Evolutionary conservation across 2,329 filamentous ascomycete species (phyloP).

Genomic region (Thielaviopsis ethacetica): DNA sequence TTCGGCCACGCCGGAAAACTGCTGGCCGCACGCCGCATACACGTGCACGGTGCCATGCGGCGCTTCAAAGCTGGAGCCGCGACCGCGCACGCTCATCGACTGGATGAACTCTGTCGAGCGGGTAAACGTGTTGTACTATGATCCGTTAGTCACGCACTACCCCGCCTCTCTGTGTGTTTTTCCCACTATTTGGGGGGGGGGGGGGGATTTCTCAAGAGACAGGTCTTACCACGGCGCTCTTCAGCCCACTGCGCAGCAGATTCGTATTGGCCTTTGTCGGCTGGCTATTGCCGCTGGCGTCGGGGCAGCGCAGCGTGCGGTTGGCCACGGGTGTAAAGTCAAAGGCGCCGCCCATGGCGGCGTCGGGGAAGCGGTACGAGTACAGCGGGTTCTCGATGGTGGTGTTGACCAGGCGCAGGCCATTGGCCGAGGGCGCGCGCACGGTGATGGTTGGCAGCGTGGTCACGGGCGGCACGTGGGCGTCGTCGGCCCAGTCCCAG

Average conservation of each 20-base stretch:
- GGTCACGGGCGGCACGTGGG: constrained; percentile 27
- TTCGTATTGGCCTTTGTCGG: constrained; percentile 22
- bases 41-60: constrained; percentile 28
- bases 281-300: constrained; percentile 19
- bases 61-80: constrained; percentile 26
- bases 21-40: constrained; percentile 23
- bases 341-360: constrained; percentile 23
- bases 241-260: constrained; percentile 21
- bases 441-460: constrained; percentile 21
- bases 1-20: constrained; percentile 25
- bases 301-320: constrained; percentile 24
- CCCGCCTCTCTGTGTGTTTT: no score
- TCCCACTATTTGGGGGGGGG: no score
- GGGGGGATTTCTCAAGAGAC: no score
- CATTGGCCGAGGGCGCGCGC: constrained; percentile 23
- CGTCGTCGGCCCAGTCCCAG: constrained; percentile 36
- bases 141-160: no score
- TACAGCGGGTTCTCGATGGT: constrained; percentile 35
- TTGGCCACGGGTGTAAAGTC: constrained; percentile 18
- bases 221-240: constrained; percentile 27
- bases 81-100: constrained; percentile 21
- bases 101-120: constrained; percentile 20
- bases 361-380: constrained; percentile 31
- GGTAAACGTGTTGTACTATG: constrained; percentile 27
- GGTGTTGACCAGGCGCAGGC: constrained; percentile 12